Base-by-base conservation (phyloP, 768 basidiomycete genomes). In the Hypsizygus marmoreus region DNA sequence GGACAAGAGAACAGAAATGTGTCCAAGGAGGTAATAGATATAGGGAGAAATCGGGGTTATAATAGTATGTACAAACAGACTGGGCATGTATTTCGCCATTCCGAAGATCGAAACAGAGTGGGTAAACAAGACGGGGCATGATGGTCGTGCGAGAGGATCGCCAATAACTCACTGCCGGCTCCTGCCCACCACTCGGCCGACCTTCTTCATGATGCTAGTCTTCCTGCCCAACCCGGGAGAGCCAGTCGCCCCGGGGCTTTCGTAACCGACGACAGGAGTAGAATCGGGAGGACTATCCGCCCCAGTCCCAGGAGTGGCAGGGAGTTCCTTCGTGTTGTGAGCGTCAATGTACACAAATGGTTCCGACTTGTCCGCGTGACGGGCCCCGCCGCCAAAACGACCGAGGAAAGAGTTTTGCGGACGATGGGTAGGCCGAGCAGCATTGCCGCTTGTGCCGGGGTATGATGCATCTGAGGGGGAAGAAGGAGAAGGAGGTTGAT, bases 191-290 rank as follows among this genome's bases (percentile, higher is more conserved):
- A 76, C 89, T 33, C 79, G 76, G 53, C 84, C 84, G 44, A 91
- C 79, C 63, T 86, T 90, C 78, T 85, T 86, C 73, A 91, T 77
- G 47, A 91, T 68, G 60, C 87, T 89, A 1, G 85, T 75, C 75
- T 83, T 91, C 58, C 89, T 75, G 35, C 82, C 83, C 1, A 91
- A 73, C 17, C 73, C 70, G 29, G 66, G 68, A 9, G 77, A 69
- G 4, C 67, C 24, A 16, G 42, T 23, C 34, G 52, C 42, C 56
- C 53, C 43, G 53, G 56, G 46, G 22, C 60, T 63, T 28, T 61
- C 40, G 58, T 86, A 84, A n/a, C 61, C 74, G 23, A 64, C 75
- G 67, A 42, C 69, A 55, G 43, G 77, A 71, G 6, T 77, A n/a
- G n/a, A n/a, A 67, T 56, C 55, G 13, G 58, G 48, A n/a, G 55